Percentiles rank a stretch among this genome's conserved stretches.
Conservation (phyloP, 2,329 filamentous ascomycete species). For the Emmonsiellopsis sp. region DNA sequence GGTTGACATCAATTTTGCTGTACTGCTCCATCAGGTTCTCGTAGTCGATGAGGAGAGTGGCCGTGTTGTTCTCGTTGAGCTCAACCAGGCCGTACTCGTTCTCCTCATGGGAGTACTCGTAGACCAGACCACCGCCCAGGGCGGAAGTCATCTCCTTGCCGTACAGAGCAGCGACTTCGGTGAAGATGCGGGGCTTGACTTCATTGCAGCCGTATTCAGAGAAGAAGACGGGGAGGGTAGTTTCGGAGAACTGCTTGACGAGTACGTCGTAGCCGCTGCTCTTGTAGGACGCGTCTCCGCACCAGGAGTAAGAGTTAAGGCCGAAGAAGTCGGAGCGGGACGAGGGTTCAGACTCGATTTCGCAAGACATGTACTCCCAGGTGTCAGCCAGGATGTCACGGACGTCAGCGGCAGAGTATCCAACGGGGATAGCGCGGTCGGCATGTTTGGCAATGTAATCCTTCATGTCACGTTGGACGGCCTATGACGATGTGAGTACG, state of each 20-base stretch:
- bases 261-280: conserved; percentile 48
- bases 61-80: conserved; percentile 49
- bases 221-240: conserved; percentile 56
- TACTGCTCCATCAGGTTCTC: conserved; percentile 69
- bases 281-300: conserved; percentile 48
- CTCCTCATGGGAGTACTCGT: conserved; percentile 41
- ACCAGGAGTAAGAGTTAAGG: conserved; percentile 62
- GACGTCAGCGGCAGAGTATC: conserved; percentile 60
- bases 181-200: conserved; percentile 48
- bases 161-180: conserved; percentile 53
- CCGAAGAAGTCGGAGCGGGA: conserved; percentile 57
- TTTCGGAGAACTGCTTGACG: conserved; percentile 50
- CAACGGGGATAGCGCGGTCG: conserved; percentile 52
- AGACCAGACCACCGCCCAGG: conserved; percentile 50
- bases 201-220: conserved; percentile 59
- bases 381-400: conserved; percentile 52
- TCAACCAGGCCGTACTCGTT: conserved; percentile 51
- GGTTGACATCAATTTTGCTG: conserved; percentile 61
- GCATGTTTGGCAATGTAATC: conserved; percentile 55
- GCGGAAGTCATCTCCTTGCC: conserved; percentile 49
- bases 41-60: conserved; percentile 56
- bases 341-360: conserved; percentile 38
- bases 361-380: conserved; percentile 53
- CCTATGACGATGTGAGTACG: conserved; percentile 30
- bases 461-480: conserved; percentile 59